These are phyloP conservation scores for Leptographium galeiforme DNA, from an alignment of 2,329 filamentous ascomycete genomes.

Conservation along the genomic window DNA sequence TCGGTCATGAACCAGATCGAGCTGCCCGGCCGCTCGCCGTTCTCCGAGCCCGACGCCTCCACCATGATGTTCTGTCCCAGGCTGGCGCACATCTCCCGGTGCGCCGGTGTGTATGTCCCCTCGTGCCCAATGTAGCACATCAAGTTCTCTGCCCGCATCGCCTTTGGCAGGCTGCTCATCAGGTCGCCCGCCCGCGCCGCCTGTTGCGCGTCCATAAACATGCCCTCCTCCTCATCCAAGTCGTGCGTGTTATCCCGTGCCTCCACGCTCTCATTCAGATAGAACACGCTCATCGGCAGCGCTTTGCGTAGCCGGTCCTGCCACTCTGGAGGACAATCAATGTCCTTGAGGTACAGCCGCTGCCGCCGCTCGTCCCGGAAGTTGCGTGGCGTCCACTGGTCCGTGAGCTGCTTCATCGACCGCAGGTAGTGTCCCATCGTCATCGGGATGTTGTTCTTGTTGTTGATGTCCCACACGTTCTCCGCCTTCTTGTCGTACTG, in stretches of 20 bases:
- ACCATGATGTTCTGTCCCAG: slow-evolving; percentile 98
- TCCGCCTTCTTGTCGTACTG: slow-evolving; percentile 74
- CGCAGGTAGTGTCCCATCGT: slow-evolving; percentile 83
- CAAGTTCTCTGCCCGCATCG: slow-evolving; percentile 88
- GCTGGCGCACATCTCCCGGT: slow-evolving; percentile 95
- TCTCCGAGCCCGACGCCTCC: slow-evolving; percentile 60
- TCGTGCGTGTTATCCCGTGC: slow-evolving; percentile 18
- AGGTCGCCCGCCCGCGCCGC: slow-evolving; percentile 71
- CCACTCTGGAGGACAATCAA: slow-evolving; percentile 87
- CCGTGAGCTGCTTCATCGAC: slow-evolving; percentile 70
- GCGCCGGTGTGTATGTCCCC: slow-evolving; percentile 88
- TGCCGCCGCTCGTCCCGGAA: slow-evolving; percentile 71
- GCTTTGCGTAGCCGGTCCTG: slow-evolving; percentile 62
- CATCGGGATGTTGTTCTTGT: slow-evolving; percentile 63
- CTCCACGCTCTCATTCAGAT: slow-evolving; percentile 68
- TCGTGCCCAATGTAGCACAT: slow-evolving; percentile 99
- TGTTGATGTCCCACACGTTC: slow-evolving; percentile 66
- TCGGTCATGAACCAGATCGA: slow-evolving; percentile 99
- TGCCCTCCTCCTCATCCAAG: slow-evolving; percentile 18
- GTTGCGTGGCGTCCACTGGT: slow-evolving; percentile 64
- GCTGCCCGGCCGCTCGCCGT: slow-evolving; percentile 70
- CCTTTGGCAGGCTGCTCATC: slow-evolving; percentile 78
- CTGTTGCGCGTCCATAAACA: slow-evolving; percentile 33
- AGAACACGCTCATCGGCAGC: slow-evolving; percentile 74
- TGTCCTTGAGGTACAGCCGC: slow-evolving; percentile 89